phyloP scores from a whole-genome alignment of 1,139 yeast species.

The Blastobotrys proliferans region DNA sequence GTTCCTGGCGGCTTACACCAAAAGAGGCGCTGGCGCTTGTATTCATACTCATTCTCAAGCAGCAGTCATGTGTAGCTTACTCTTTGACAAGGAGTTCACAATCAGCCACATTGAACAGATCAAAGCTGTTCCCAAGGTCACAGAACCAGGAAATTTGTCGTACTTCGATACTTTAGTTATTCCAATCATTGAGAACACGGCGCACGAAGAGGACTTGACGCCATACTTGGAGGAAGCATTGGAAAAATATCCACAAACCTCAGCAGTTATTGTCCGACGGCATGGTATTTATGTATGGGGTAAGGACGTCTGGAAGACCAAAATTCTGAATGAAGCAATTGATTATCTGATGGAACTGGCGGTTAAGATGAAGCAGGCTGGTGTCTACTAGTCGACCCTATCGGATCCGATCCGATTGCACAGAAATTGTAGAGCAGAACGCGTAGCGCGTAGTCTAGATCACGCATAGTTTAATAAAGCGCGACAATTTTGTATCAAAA shows the following conservation, averaged over 20 bases:
- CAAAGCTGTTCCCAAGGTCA: conserved; percentile 77
- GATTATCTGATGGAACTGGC: conserved; percentile 86
- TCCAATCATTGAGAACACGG: conserved; percentile 88
- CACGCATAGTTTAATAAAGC: too few species aligned
- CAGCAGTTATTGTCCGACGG: conserved; percentile 85
- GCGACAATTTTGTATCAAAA: too few species aligned
- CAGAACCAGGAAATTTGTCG: conserved; percentile 64
- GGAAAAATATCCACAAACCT: conserved; percentile 62
- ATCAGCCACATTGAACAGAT: conserved; percentile 86
- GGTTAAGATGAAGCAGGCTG: conserved; percentile 56
- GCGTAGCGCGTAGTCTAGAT: too few species aligned
- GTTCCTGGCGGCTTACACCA: conserved; percentile 69
- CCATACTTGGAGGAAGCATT: conserved; percentile 59
- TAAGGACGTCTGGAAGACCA: conserved; percentile 86
- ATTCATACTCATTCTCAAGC: conserved; percentile 90
- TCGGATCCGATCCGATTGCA: conserved; percentile 23
- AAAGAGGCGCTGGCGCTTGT: conserved; percentile 83
- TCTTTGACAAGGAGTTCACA: conserved; percentile 65
- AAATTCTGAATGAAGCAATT: conserved; percentile 86
- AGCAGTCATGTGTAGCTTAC: conserved; percentile 76
- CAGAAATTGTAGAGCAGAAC: too few species aligned
- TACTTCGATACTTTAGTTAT: conserved; percentile 72
- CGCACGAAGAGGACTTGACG: conserved; percentile 83
- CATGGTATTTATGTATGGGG: conserved; percentile 98
- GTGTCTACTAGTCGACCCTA: conserved; percentile 28